A percentile compares a stretch with the other conserved stretches of the same genome.
Conservation (phyloP, 2,329 filamentous ascomycete genomes). For the Cordyceps tenuipes region DNA sequence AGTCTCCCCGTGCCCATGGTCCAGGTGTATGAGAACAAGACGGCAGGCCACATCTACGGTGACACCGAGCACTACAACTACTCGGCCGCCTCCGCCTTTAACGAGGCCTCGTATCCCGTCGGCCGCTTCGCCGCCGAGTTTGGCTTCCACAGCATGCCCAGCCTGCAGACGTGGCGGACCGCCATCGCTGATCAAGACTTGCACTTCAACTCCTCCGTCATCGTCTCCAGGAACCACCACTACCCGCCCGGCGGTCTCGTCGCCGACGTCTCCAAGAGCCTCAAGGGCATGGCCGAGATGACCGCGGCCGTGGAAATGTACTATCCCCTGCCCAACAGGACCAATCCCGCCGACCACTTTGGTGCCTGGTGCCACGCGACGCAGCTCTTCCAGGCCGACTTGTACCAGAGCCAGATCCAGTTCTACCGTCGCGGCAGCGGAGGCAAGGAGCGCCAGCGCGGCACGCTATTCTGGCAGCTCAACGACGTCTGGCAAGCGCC, state of each 20-base stretch:
- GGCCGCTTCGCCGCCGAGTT: constrained; percentile 10
- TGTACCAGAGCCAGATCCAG: constrained; percentile 6
- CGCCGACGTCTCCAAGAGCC: background rate
- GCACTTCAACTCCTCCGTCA: constrained; percentile 10
- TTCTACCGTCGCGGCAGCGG: background rate
- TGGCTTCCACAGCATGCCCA: constrained; percentile 11
- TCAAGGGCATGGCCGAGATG: constrained; percentile 46
- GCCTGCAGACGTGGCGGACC: constrained; percentile 2
- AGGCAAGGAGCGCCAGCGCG: constrained; percentile 50
- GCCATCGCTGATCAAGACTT: constrained; percentile 5
- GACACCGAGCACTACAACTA: constrained; percentile 12
- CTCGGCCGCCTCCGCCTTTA: background rate
- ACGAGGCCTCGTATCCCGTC: constrained; percentile 4
- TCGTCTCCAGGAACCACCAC: constrained; percentile 40
- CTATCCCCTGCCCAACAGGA: constrained; percentile 48
- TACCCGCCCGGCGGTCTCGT: constrained; percentile 22
- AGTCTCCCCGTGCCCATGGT: constrained; percentile 8
- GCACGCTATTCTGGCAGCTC: constrained; percentile 56
- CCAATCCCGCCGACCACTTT: constrained; percentile 47
- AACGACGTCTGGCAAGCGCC: constrained; percentile 59
- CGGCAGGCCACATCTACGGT: background rate
- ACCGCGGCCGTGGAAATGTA: constrained; percentile 45
- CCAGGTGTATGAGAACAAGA: constrained; percentile 8
- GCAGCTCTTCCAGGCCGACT: constrained; percentile 48
- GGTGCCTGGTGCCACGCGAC: constrained; percentile 53